Conservation (phyloP, 2,329 filamentous ascomycete species). For the Fusarium papillatum region DNA sequence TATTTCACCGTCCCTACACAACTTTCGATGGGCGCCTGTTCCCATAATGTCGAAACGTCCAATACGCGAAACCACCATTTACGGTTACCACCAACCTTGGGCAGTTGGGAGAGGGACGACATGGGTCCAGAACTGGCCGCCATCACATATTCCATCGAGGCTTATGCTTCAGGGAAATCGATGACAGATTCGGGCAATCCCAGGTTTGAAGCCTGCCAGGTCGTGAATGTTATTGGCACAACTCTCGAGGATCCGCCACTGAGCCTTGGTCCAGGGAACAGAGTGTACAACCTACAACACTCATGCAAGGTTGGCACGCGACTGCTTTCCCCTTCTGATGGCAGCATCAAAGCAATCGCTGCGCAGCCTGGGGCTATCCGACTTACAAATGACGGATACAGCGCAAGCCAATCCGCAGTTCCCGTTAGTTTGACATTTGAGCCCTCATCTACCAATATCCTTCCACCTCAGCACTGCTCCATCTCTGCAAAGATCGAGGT, state of each 20-base stretch:
- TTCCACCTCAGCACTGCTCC: not conserved
- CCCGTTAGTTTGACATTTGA: not conserved
- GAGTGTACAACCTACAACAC: not conserved
- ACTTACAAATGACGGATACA: not conserved
- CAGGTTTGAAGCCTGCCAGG: not conserved
- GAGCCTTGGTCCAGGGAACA: not conserved
- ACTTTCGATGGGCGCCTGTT: not conserved
- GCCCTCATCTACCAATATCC: not conserved
- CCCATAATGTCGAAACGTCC: not conserved
- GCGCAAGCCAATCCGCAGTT: not conserved
- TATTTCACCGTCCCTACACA: not conserved
- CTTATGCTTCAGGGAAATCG: not conserved
- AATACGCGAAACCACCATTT: not conserved
- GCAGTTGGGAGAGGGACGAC: not conserved
- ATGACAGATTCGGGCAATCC: not conserved
- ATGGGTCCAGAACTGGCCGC: not conserved
- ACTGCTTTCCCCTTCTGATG: not conserved
- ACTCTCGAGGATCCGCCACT: not conserved
- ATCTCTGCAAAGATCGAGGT: not conserved
- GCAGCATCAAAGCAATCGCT: not conserved
- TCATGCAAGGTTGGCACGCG: not conserved
- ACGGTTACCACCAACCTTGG: not conserved
- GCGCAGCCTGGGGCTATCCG: not conserved
- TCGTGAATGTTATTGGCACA: not conserved
- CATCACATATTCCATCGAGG: not conserved